Percentiles rank a stretch among this genome's conserved stretches.
Evolutionary conservation across 1,284 basidiomycete species (phyloP).

Genomic region (Vanrija humicola): DNA sequence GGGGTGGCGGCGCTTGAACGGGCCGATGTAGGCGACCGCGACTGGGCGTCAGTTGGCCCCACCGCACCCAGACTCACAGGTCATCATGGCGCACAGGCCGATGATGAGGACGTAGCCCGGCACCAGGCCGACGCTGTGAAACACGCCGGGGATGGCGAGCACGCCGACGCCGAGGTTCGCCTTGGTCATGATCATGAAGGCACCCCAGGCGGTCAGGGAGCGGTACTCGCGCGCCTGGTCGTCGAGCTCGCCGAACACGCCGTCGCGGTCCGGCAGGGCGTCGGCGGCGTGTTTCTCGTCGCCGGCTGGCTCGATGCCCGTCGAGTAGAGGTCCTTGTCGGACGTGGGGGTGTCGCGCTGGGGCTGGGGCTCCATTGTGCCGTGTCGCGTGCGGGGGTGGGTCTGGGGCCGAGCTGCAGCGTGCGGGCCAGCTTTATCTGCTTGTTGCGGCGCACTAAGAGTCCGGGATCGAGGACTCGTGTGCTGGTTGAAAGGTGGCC

Average conservation of each 20-base stretch:
- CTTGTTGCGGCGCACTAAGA: no score
- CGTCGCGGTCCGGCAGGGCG: conserved; percentile 11
- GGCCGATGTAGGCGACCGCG: conserved; percentile 7
- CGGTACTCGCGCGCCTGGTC: conserved; percentile 6
- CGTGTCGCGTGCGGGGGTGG: no score
- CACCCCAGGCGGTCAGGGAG: background rate
- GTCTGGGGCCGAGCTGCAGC: no score
- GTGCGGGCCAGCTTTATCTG: no score
- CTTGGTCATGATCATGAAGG: conserved; percentile 56
- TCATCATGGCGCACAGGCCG: conserved; percentile 46
- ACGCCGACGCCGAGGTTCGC: conserved; percentile 60
- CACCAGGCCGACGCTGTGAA: conserved; percentile 56
- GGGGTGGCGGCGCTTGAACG: conserved; percentile 17
- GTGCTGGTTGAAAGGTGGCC: no score
- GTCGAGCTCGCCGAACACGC: conserved; percentile 27
- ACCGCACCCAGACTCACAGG: conserved; percentile 22
- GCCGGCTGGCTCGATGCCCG: no score
- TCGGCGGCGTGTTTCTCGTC: background rate
- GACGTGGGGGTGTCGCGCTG: no score
- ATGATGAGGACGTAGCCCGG: conserved; percentile 50
- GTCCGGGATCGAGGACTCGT: no score
- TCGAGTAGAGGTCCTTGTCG: no score
- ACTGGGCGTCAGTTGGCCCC: conserved; percentile 9
- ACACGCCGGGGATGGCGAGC: conserved; percentile 56
- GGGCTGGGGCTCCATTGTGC: no score